Base-by-base conservation (phyloP, 2,329 filamentous ascomycete species). In the Dothiorella sarmentorum region DNA sequence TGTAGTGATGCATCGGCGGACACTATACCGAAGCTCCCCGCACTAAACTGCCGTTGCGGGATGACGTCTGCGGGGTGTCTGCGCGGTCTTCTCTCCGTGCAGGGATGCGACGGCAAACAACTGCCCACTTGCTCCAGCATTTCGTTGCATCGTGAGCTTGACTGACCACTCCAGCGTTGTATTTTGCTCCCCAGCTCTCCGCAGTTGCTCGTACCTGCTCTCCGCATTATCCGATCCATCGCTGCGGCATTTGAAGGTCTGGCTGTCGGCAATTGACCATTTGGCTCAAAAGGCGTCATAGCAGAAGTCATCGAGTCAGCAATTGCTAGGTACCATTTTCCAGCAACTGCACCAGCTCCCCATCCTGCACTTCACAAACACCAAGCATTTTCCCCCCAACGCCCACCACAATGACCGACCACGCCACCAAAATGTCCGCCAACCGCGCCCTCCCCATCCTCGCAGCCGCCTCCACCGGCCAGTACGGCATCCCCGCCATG, bases 401-500 rank as follows among this genome's bases (percentile, higher is more conserved):
- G 2, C 13, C 42, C 47, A 37, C 31, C 47, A 27, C 33, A 20
- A 15, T 24, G 11, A 4, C 47, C 22, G 17, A 15, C 22, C 9
- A 15, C 18, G 10, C 31, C 42, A 27, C 22, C 24, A 33, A 24
- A 26, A 53, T 40, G 35, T 20, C 49, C n/a, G 17, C 45, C 27
- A 58, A 58, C 45, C 56, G 56, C 17, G 69, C 70, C 11, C 64
- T 72, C 24, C 67, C 66, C 67, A 83, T 86, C 66, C 79, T 86
- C 66, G 76, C 83, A 65, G 78, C 80, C 58, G 84, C 84, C 58
- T 75, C 77, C 45, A 72, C 76, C 22, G 80, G 81, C 65, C 76
- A 79, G 31, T 86, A 86, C 65, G 83, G 79, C 51, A 78, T 86
- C 35, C 82, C 82, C 7, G 83, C 79, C 62, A 85, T 84, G 76